A percentile compares a stretch with the other conserved stretches of the same genome.
These are phyloP conservation scores for Nannochloris sp. DNA, from an alignment of 139 green algal genomes.

Conservation along the genomic window DNA sequence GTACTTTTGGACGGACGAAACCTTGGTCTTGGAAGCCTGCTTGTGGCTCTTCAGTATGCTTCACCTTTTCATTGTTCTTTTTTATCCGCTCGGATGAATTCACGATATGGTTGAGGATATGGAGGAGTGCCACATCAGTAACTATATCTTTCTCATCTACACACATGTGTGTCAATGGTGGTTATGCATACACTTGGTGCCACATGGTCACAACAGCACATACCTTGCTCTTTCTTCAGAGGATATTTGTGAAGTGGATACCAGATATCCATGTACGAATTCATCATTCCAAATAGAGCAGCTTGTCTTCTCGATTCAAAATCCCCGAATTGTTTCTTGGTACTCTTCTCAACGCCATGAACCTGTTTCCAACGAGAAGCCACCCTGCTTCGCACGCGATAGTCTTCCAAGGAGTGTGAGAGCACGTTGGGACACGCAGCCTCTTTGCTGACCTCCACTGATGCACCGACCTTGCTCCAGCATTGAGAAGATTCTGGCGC, in stretches of 20 bases:
- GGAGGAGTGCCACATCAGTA: conserved; percentile 69
- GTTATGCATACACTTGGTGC: neutral
- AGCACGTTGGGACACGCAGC: too few species aligned
- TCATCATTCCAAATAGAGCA: conserved; percentile 44
- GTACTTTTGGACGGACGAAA: conserved; percentile 78
- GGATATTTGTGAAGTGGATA: conserved; percentile 41
- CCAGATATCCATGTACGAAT: conserved; percentile 51
- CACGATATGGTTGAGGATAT: conserved; percentile 71
- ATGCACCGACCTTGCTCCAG: too few species aligned
- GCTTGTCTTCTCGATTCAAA: conserved; percentile 39
- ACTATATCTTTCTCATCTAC: conserved; percentile 24
- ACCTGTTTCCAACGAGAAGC: too few species aligned
- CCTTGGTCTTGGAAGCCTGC: conserved; percentile 66
- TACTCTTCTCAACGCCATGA: conserved; percentile 29
- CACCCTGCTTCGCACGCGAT: too few species aligned
- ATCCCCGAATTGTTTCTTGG: conserved; percentile 13
- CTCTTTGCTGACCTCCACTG: too few species aligned
- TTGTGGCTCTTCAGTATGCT: neutral
- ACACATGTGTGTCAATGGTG: too few species aligned
- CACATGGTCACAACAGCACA: neutral
- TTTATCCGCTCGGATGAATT: conserved; percentile 72
- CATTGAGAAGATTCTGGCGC: too few species aligned
- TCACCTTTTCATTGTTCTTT: conserved; percentile 67
- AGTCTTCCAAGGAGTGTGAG: too few species aligned
- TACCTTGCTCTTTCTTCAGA: conserved; percentile 1